Conservation (phyloP, 2,329 filamentous ascomycete species). For the Aspergillus fijiensis region DNA sequence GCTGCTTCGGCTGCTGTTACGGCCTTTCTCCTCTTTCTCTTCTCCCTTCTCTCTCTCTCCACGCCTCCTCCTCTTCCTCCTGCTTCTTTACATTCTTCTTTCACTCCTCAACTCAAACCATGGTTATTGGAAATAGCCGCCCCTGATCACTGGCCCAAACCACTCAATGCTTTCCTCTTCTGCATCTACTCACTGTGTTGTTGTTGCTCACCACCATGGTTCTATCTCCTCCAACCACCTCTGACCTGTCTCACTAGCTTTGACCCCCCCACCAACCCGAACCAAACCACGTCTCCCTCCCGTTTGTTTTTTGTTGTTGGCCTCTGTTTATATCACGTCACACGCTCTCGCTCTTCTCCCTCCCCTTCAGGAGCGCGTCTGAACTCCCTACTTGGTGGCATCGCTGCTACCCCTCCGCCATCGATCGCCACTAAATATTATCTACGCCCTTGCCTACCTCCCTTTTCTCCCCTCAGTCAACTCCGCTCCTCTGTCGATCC, state of each 20-base stretch:
- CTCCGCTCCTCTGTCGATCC: background rate
- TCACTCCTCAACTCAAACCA: background rate
- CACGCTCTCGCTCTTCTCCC: conserved; percentile 10
- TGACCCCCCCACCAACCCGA: conserved; percentile 8
- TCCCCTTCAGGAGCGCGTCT: conserved; percentile 7
- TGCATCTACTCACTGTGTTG: background rate
- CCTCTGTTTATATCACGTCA: conserved; percentile 24
- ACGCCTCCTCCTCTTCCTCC: background rate
- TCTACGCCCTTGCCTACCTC: conserved; percentile 3
- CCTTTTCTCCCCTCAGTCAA: conserved; percentile 5
- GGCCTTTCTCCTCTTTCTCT: conserved; percentile 4
- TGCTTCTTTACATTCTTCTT: background rate
- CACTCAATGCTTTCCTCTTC: background rate
- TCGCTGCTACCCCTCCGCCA: background rate
- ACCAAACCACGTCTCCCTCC: conserved; percentile 5
- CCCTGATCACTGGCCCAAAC: too few relatives aligned
- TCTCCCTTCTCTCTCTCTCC: conserved; percentile 6
- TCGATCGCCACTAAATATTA: background rate
- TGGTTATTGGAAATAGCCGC: background rate
- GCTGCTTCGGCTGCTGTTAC: background rate
- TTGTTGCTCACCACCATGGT: conserved; percentile 9
- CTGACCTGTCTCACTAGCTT: conserved; percentile 10
- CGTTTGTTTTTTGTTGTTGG: conserved; percentile 8
- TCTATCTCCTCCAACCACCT: conserved; percentile 4
- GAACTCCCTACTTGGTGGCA: background rate